Conservation (phyloP, 2,329 filamentous ascomycete genomes). For the Colletotrichum costaricense region DNA sequence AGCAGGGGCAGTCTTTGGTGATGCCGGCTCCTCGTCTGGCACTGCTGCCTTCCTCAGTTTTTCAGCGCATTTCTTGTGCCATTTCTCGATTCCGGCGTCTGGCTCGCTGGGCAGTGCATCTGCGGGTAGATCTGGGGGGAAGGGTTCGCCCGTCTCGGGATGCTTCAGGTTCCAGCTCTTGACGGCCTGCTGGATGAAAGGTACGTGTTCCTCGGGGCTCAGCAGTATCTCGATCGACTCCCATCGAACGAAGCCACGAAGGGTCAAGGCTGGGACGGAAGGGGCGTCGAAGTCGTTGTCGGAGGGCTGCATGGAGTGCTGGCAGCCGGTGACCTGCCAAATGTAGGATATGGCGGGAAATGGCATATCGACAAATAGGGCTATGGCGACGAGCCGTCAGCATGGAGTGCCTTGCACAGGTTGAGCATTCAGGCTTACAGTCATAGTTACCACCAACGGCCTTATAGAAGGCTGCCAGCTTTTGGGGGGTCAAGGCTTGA, state of each 20-base stretch:
- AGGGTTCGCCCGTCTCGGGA: slow-evolving; percentile 77
- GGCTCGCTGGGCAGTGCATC: slow-evolving; percentile 77
- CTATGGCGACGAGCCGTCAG: slow-evolving; percentile 48
- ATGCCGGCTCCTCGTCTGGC: slow-evolving; percentile 46
- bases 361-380: slow-evolving; percentile 82
- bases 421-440: slow-evolving; percentile 50
- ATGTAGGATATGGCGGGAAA: slow-evolving; percentile 86
- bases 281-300: slow-evolving; percentile 80
- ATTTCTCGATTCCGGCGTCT: slow-evolving; percentile 84
- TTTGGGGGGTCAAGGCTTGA: slow-evolving; percentile 69
- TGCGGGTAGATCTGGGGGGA: slow-evolving; percentile 68
- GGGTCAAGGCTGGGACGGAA: slow-evolving; percentile 83
- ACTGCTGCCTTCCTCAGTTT: slow-evolving; percentile 73
- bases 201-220: slow-evolving; percentile 87
- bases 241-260: slow-evolving; percentile 90
- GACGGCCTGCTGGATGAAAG: slow-evolving; percentile 84
- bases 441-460: slow-evolving; percentile 82
- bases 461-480: slow-evolving; percentile 82
- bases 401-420: not conserved
- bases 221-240: slow-evolving; percentile 91
- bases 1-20: slow-evolving; percentile 43
- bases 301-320: slow-evolving; percentile 82
- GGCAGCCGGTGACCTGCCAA: slow-evolving; percentile 90
- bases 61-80: slow-evolving; percentile 84
- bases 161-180: slow-evolving; percentile 81